These are phyloP conservation scores for Obba rivulosa DNA, from an alignment of 768 basidiomycete species.

Conservation along the genomic window DNA sequence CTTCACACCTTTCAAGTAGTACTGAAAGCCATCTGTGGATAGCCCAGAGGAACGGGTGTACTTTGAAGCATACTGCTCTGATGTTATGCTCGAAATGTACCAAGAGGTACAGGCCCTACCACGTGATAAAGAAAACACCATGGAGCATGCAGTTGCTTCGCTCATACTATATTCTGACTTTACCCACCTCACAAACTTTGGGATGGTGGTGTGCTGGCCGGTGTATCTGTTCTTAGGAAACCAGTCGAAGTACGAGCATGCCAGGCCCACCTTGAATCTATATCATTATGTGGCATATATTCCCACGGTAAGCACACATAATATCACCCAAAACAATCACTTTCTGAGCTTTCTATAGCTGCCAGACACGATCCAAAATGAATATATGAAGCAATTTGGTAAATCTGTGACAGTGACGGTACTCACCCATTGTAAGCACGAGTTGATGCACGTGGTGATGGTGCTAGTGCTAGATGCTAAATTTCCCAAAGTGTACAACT, in stretches of 20 bases:
- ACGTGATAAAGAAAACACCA: neutral
- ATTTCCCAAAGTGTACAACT: slow-evolving; percentile 19
- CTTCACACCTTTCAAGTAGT: neutral
- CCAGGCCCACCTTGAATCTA: slow-evolving; percentile 23
- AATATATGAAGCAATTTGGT: slow-evolving; percentile 12
- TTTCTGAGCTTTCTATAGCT: slow-evolving; percentile 15
- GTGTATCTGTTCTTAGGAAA: slow-evolving; percentile 36
- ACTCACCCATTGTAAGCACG: slow-evolving; percentile 25
- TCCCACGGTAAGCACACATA: slow-evolving; percentile 28
- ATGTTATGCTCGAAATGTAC: slow-evolving; percentile 10
- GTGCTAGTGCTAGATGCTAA: slow-evolving; percentile 19
- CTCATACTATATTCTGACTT: slow-evolving; percentile 23
- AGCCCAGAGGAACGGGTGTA: slow-evolving; percentile 8
- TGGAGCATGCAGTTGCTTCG: slow-evolving; percentile 6
- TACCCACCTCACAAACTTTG: slow-evolving; percentile 23
- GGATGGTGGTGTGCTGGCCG: slow-evolving; percentile 31
- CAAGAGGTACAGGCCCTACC: slow-evolving; percentile 6
- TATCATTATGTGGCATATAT: slow-evolving; percentile 40
- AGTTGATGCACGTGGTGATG: slow-evolving; percentile 27
- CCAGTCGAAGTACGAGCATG: slow-evolving; percentile 34
- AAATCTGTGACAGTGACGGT: slow-evolving; percentile 11
- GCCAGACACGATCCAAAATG: slow-evolving; percentile 25
- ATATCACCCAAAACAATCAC: neutral
- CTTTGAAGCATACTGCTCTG: slow-evolving; percentile 10
- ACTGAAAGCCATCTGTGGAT: neutral